Evolutionary conservation across 768 basidiomycete species (phyloP).

Genomic region (Strobilomyces confusus): DNA sequence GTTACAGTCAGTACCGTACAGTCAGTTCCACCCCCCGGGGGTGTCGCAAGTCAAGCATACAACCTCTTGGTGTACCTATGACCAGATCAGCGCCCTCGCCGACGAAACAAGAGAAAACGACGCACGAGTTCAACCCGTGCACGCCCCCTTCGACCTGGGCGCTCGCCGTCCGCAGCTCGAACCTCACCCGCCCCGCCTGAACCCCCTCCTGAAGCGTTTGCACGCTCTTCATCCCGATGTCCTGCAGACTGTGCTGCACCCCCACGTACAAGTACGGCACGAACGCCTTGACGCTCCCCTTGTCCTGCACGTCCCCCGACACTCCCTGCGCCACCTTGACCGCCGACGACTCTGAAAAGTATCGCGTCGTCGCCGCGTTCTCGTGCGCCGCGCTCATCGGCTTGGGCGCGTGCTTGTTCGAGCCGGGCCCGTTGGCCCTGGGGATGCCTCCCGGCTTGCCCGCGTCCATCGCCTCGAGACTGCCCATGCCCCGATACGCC

Average conservation of each 20-base stretch:
- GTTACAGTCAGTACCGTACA: background rate
- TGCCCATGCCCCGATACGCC: slow-evolving; percentile 98
- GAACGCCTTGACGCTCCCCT: slow-evolving; percentile 92
- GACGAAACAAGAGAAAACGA: slow-evolving; percentile 18
- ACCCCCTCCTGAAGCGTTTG: slow-evolving; percentile 65
- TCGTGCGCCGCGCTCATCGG: slow-evolving; percentile 53
- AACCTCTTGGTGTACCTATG: slow-evolving; percentile 56
- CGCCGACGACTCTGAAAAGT: slow-evolving; percentile 49
- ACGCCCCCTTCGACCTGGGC: slow-evolving; percentile 96
- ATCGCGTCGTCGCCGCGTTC: slow-evolving; percentile 94
- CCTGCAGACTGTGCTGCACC: slow-evolving; percentile 92
- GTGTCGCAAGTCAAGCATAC: slow-evolving; percentile 37
- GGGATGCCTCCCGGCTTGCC: slow-evolving; percentile 42
- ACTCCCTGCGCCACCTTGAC: slow-evolving; percentile 98
- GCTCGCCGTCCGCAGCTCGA: slow-evolving; percentile 90
- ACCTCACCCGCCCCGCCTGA: slow-evolving; percentile 63
- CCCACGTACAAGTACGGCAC: slow-evolving; percentile 80
- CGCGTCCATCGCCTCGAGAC: slow-evolving; percentile 89
- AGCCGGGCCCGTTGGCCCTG: slow-evolving; percentile 26
- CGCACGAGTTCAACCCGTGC: slow-evolving; percentile 91
- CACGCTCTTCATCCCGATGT: slow-evolving; percentile 77
- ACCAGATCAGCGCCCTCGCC: background rate
- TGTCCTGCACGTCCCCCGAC: slow-evolving; percentile 95
- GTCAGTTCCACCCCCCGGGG: too few species aligned
- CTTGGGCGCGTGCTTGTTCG: slow-evolving; percentile 45